Evolutionary conservation across 1,139 yeast species (phyloP).

Genomic region (Oligophagozyma castellii): DNA sequence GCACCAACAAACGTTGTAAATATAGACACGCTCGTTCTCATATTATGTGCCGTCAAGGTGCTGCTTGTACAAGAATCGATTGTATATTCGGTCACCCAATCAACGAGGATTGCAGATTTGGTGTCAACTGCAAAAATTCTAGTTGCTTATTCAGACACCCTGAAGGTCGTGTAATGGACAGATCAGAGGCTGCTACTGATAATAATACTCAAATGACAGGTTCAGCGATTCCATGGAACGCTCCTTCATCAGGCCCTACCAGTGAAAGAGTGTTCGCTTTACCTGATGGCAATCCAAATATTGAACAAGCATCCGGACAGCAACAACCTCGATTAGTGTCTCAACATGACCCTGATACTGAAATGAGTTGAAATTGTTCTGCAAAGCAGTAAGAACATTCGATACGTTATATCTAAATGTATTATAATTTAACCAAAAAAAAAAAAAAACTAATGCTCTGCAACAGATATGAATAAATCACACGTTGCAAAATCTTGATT

Average conservation of each 20-base stretch:
- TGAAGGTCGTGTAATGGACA: slow-evolving; percentile 38
- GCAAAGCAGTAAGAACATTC: not conserved
- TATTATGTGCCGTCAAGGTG: slow-evolving; percentile 70
- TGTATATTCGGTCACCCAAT: slow-evolving; percentile 76
- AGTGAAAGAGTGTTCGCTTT: slow-evolving; percentile 61
- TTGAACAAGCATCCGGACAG: slow-evolving; percentile 54
- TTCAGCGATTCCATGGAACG: not conserved
- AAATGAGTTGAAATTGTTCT: slow-evolving; percentile 12
- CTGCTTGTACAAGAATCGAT: slow-evolving; percentile 60
- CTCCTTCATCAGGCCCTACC: slow-evolving; percentile 19
- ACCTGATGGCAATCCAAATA: slow-evolving; percentile 40
- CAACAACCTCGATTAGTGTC: slow-evolving; percentile 13
- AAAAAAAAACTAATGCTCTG: too few relatives aligned
- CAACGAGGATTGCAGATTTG: slow-evolving; percentile 68
- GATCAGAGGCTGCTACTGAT: slow-evolving; percentile 1
- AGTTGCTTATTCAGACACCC: slow-evolving; percentile 71
- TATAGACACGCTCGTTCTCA: slow-evolving; percentile 71
- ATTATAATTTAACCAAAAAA: too few relatives aligned
- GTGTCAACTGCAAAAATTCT: slow-evolving; percentile 54
- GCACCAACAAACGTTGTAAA: slow-evolving; percentile 68
- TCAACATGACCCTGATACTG: slow-evolving; percentile 17
- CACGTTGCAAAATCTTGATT: too few relatives aligned
- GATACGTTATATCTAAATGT: slow-evolving; percentile 1
- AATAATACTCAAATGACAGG: not conserved
- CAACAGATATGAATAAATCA: too few relatives aligned